Evolutionary conservation across 179 eudicot genomes (phyloP).

Genomic region (Vitellaria paradoxa): DNA sequence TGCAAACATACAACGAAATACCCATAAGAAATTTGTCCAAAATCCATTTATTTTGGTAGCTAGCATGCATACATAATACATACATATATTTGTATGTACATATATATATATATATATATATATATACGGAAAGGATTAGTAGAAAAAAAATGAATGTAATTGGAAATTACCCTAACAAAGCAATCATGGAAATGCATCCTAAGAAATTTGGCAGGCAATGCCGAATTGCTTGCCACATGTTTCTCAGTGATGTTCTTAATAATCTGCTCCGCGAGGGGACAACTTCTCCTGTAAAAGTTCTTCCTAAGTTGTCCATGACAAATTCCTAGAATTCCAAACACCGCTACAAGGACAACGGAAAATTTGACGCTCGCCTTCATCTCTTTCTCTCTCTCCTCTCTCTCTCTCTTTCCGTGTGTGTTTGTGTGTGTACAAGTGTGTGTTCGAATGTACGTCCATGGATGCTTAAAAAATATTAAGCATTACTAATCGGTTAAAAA

Average conservation of each 20-base stretch:
- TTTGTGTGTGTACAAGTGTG: too few relatives aligned
- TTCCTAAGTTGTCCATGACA: not conserved
- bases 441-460: too few relatives aligned
- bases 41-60: too few relatives aligned
- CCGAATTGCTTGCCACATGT: constrained; percentile 25
- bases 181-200: constrained; percentile 66
- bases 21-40: not conserved
- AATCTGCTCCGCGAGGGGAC: constrained; percentile 37
- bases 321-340: not conserved
- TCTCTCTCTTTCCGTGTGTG: not conserved
- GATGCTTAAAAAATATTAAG: too few relatives aligned
- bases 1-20: not conserved
- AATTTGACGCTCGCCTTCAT: not conserved
- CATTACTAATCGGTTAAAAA: too few relatives aligned
- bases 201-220: constrained; percentile 48
- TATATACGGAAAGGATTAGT: not conserved
- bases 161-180: constrained; percentile 46
- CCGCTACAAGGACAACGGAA: not conserved
- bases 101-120: too few relatives aligned
- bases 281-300: constrained; percentile 31
- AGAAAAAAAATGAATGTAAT: too few relatives aligned
- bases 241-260: constrained; percentile 25
- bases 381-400: constrained; percentile 14
- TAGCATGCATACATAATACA: not conserved
- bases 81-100: too few relatives aligned